phyloP scores from a whole-genome alignment of 139 green algal species.

The Chlorella vulgaris region DNA sequence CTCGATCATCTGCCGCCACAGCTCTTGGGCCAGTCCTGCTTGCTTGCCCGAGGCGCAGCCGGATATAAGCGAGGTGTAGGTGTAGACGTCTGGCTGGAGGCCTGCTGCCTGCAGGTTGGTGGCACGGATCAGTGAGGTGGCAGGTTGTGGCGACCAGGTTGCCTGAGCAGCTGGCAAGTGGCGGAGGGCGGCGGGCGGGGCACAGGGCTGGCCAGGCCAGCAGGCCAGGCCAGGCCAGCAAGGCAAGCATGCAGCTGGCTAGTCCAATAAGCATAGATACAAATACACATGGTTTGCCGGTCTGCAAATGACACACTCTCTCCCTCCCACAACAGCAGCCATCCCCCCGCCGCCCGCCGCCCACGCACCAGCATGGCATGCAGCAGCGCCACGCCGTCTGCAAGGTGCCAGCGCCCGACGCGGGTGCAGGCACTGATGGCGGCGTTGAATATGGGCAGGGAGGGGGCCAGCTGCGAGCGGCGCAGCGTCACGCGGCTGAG shows the following conservation, averaged over 20 bases:
- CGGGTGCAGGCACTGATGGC: slow-evolving; percentile 28
- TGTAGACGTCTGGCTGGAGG: slow-evolving; percentile 46
- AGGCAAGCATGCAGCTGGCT: no score
- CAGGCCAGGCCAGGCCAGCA: no score
- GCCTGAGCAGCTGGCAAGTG: no score
- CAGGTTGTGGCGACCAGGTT: no score
- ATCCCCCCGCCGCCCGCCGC: not conserved
- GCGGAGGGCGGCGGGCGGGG: no score
- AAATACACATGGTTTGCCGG: no score
- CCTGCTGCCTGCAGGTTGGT: slow-evolving; percentile 1
- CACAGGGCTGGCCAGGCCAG: no score
- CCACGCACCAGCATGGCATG: slow-evolving; percentile 68
- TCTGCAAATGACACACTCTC: no score
- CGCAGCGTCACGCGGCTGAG: not conserved
- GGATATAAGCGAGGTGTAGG: slow-evolving; percentile 56
- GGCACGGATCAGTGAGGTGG: not conserved
- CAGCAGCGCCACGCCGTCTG: slow-evolving; percentile 42
- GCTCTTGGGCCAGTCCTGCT: not conserved
- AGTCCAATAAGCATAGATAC: no score
- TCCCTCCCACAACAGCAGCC: not conserved
- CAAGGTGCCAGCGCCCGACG: slow-evolving; percentile 9
- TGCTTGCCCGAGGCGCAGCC: slow-evolving; percentile 29
- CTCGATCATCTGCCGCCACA: slow-evolving; percentile 42
- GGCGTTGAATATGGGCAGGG: slow-evolving; percentile 15
- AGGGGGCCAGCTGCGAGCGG: not conserved